Evolutionary conservation across 2,329 filamentous ascomycete species (phyloP).

Genomic region (Exophiala spinifera): DNA sequence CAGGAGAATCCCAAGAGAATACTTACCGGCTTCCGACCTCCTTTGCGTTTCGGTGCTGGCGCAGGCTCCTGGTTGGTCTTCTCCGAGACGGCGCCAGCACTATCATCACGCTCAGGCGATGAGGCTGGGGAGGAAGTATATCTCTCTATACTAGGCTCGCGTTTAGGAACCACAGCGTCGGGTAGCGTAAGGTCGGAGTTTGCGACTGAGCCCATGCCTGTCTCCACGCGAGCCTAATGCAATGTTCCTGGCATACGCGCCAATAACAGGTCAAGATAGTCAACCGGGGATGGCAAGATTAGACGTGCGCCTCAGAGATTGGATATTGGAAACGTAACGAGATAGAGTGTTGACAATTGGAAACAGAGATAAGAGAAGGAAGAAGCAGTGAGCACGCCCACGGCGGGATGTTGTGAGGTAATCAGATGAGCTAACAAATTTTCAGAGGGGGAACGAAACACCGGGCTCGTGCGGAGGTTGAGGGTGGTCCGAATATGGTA

Average conservation of each 20-base stretch:
- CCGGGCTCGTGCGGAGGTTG: conserved; percentile 15
- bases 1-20: conserved; percentile 10
- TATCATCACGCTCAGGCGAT: conserved; percentile 45
- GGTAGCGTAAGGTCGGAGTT: conserved; percentile 39
- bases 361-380: conserved; percentile 31
- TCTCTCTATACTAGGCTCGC: conserved; percentile 41
- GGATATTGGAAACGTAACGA: conserved; percentile 27
- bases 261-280: conserved; percentile 8
- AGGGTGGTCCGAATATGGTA: conserved; percentile 3
- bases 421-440: conserved; percentile 31
- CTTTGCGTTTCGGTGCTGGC: conserved; percentile 81
- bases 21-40: conserved; percentile 91
- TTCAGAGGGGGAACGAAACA: conserved; percentile 14
- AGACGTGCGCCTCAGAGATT: conserved; percentile 14
- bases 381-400: conserved; percentile 26
- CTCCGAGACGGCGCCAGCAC: conserved; percentile 27
- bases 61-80: conserved; percentile 38
- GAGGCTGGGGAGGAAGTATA: conserved; percentile 46
- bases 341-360: conserved; percentile 29
- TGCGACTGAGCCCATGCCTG: conserved; percentile 45
- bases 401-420: conserved; percentile 27
- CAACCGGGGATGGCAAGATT: conserved; percentile 20
- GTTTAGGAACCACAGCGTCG: conserved; percentile 43
- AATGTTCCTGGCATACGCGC: conserved; percentile 30
- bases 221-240: conserved; percentile 28